Percentiles rank a stretch among this genome's conserved stretches.
These are phyloP conservation scores for Paraleonurus japonicus DNA, from an alignment of 257 asterid genomes.

Conservation along the genomic window DNA sequence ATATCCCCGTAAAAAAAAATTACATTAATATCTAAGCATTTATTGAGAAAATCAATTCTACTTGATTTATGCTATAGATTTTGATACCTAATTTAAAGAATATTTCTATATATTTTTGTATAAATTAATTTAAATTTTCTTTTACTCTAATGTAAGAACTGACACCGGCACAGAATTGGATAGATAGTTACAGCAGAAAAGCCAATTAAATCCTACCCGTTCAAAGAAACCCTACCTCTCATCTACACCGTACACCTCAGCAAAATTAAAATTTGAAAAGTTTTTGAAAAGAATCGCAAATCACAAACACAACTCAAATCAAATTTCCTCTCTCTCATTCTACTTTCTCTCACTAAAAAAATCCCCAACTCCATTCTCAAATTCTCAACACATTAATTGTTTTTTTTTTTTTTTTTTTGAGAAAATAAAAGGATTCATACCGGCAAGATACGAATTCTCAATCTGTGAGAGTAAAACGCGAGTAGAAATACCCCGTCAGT, in stretches of 20 bases:
- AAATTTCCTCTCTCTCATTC: constrained; percentile 18
- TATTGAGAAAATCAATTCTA: background rate
- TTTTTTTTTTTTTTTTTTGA: background rate
- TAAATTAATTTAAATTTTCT: background rate
- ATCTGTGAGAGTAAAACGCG: constrained; percentile 1
- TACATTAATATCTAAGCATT: background rate
- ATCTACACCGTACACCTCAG: constrained; percentile 22
- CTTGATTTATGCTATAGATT: background rate
- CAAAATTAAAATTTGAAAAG: constrained; percentile 35
- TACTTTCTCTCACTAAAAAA: constrained; percentile 29
- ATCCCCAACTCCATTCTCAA: constrained; percentile 24
- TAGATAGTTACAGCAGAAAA: constrained; percentile 21
- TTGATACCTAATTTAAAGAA: background rate
- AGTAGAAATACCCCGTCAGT: background rate
- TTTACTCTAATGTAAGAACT: background rate
- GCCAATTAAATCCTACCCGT: constrained; percentile 30
- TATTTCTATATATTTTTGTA: background rate
- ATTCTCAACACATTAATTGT: constrained; percentile 7
- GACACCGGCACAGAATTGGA: constrained; percentile 25
- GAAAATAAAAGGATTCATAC: constrained; percentile 4
- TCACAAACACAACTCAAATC: background rate
- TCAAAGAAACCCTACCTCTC: constrained; percentile 29
- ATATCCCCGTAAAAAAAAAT: background rate
- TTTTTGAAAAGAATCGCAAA: constrained; percentile 8
- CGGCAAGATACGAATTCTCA: background rate